Evolutionary conservation across 257 asterid genomes (phyloP).

Genomic region (Solanum acaule): DNA sequence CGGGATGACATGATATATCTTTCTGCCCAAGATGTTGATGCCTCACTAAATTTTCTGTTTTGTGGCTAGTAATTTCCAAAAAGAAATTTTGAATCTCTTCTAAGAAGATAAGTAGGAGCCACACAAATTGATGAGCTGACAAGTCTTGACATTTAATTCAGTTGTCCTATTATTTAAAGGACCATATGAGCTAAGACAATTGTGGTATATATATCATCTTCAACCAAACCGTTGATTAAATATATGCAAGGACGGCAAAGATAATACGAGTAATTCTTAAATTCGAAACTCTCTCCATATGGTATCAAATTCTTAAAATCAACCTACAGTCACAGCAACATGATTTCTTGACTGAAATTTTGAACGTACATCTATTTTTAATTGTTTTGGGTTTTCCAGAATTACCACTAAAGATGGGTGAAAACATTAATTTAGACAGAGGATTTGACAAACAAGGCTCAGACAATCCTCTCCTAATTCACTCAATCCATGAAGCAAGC

Average conservation of each 20-base stretch:
- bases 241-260: not conserved
- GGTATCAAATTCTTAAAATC: not conserved
- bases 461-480: not conserved
- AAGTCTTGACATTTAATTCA: not conserved
- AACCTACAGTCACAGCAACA: not conserved
- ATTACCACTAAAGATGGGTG: not conserved
- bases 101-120: not conserved
- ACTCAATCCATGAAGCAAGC: not conserved
- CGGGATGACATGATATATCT: not conserved
- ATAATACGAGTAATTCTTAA: not conserved
- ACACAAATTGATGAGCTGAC: not conserved
- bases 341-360: not conserved
- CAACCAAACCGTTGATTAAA: not conserved
- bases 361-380: not conserved
- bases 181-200: not conserved
- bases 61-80: not conserved
- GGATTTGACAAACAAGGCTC: not conserved
- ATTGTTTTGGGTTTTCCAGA: not conserved
- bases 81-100: not conserved
- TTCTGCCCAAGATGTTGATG: not conserved
- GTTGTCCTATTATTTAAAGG: not conserved
- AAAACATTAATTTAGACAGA: not conserved
- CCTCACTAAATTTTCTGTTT: not conserved
- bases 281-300: not conserved
- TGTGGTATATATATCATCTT: not conserved